Conservation (phyloP, 495 filamentous ascomycete genomes). For the Cercophora samala region DNA sequence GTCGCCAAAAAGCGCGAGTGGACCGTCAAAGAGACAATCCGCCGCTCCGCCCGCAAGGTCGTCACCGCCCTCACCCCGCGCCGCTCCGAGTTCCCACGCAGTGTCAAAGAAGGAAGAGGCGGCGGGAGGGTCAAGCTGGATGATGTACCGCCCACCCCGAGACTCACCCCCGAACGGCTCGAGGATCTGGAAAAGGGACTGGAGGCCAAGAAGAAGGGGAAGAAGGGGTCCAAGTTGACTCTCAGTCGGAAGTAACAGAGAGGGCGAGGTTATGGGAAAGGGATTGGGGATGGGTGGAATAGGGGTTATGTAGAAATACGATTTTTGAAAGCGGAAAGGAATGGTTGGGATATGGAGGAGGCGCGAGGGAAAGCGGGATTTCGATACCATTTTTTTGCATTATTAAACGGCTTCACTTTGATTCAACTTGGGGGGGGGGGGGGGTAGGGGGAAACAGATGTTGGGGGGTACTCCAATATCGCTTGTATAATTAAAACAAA, state of each 20-base stretch:
- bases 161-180: slow-evolving; percentile 35
- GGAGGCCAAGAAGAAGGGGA: slow-evolving; percentile 36
- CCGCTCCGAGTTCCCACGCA: slow-evolving; percentile 52
- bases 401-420: no score
- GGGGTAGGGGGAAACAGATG: no score
- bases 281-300: no score
- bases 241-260: slow-evolving; percentile 28
- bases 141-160: slow-evolving; percentile 52
- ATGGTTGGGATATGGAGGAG: no score
- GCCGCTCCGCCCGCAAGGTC: slow-evolving; percentile 52
- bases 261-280: background rate
- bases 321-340: no score
- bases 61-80: slow-evolving; percentile 53
- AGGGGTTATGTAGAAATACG: no score
- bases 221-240: slow-evolving; percentile 28
- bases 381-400: no score
- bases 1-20: slow-evolving; percentile 57
- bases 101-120: slow-evolving; percentile 42
- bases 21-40: slow-evolving; percentile 52
- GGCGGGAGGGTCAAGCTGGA: slow-evolving; percentile 39
- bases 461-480: background rate
- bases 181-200: slow-evolving; percentile 52
- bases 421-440: no score
- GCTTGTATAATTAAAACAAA: slow-evolving; percentile 30
- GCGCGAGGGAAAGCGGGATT: no score